A percentile compares a stretch with the other conserved stretches of the same genome.
Conservation (phyloP, 768 basidiomycete species). For the Rubroboletus pulcherrimus region DNA sequence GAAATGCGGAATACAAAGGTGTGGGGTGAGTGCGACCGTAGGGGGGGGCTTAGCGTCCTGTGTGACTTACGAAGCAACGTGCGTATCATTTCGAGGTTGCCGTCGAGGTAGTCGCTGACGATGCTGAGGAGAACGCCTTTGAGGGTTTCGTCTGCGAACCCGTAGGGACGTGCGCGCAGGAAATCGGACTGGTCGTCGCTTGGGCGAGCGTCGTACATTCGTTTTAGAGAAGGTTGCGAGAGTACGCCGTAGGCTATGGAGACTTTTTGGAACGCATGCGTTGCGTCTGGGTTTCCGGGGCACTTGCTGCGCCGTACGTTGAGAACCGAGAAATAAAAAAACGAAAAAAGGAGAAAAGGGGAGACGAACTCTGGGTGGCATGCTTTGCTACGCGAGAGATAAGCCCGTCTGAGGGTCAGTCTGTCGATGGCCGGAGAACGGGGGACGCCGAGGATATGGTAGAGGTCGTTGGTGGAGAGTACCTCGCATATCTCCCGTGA, state of each 20-base stretch:
- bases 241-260: constrained; percentile 81
- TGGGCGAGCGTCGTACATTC: constrained; percentile 62
- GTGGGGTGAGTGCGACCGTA: neutral
- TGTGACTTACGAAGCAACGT: constrained; percentile 60
- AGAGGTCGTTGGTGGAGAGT: constrained; percentile 62
- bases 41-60: neutral
- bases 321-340: neutral
- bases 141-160: constrained; percentile 76
- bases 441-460: constrained; percentile 65
- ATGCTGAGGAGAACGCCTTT: constrained; percentile 68
- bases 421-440: constrained; percentile 52
- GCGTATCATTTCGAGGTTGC: constrained; percentile 82
- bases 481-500: constrained; percentile 39
- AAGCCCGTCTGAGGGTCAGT: constrained; percentile 65
- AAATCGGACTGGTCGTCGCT: constrained; percentile 43
- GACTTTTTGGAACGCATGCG: constrained; percentile 82
- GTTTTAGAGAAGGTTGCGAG: constrained; percentile 64
- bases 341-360: neutral
- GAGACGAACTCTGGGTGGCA: constrained; percentile 83
- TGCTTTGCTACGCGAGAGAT: constrained; percentile 66
- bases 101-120: constrained; percentile 79
- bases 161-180: constrained; percentile 48
- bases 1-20: neutral
- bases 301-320: constrained; percentile 61
- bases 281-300: constrained; percentile 67